Conservation (phyloP, 305 asterid species). For the Plantago coronopus region DNA sequence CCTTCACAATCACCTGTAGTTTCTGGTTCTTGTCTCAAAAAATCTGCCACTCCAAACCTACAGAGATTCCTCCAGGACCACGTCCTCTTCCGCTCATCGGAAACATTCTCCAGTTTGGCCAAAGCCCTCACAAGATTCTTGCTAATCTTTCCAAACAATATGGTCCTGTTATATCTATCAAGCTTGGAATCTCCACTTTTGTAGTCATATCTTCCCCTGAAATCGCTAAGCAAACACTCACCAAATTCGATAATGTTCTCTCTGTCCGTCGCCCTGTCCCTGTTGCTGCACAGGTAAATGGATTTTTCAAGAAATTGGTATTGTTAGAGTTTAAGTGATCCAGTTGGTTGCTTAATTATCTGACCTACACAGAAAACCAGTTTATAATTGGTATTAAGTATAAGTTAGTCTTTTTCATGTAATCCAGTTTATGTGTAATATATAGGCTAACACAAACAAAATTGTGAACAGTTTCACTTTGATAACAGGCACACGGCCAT, state of each 20-base stretch:
- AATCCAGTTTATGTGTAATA: no score
- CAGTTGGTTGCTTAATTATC: no score
- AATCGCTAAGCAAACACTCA: not conserved
- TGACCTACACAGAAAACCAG: no score
- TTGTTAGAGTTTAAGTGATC: no score
- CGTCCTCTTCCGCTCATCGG: conserved; percentile 1
- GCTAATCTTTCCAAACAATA: not conserved
- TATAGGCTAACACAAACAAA: no score
- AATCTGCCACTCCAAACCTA: no score
- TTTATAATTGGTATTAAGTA: no score
- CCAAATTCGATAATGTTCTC: not conserved
- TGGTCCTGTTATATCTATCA: conserved; percentile 12
- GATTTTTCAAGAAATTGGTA: no score
- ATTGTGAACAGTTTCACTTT: no score
- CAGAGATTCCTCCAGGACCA: conserved; percentile 4
- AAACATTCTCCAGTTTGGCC: conserved; percentile 2
- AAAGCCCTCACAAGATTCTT: conserved; percentile 6
- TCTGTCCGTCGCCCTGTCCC: conserved; percentile 7
- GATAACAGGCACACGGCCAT: conserved; percentile 6
- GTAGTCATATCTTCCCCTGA: conserved; percentile 7
- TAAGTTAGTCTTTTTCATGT: no score
- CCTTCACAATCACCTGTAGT: no score
- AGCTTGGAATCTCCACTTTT: not conserved
- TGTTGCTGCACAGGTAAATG: not conserved
- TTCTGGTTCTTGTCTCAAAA: no score